Percentiles rank a stretch among this genome's conserved stretches.
Evolutionary conservation across 2,329 filamentous ascomycete genomes (phyloP).

Genomic region (Trichoderma hamatum): DNA sequence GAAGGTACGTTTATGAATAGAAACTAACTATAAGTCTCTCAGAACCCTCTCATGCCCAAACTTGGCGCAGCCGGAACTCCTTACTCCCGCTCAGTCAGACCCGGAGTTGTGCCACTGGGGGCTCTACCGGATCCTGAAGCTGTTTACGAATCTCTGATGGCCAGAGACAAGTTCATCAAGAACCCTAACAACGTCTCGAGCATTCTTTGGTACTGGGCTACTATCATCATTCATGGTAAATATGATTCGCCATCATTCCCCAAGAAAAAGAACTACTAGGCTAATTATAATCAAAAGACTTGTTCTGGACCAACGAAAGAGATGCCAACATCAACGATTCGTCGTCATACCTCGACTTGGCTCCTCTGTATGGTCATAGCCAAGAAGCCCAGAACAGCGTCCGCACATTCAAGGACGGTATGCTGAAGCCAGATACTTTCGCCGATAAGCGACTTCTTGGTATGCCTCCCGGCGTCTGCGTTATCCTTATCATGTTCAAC

Average conservation of each 20-base stretch:
- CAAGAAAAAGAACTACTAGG: background rate
- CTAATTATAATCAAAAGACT: constrained; percentile 46
- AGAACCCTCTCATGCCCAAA: constrained; percentile 67
- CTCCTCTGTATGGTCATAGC: constrained; percentile 71
- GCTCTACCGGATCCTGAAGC: constrained; percentile 68
- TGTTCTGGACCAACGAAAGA: constrained; percentile 69
- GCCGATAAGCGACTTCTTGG: constrained; percentile 70
- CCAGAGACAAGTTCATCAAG: constrained; percentile 50
- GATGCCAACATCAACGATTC: constrained; percentile 66
- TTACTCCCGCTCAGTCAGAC: constrained; percentile 67
- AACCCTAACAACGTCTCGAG: constrained; percentile 75
- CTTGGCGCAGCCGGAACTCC: constrained; percentile 68
- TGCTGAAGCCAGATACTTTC: constrained; percentile 72
- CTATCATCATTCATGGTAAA: constrained; percentile 70
- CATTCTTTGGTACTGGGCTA: constrained; percentile 73
- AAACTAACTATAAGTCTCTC: background rate
- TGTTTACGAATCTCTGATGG: constrained; percentile 67
- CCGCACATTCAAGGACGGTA: constrained; percentile 70
- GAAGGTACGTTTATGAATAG: background rate
- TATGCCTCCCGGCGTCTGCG: constrained; percentile 72
- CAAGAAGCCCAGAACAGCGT: constrained; percentile 67
- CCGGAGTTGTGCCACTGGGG: constrained; percentile 61
- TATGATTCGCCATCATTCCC: background rate
- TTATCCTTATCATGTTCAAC: constrained; percentile 77
- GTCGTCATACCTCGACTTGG: constrained; percentile 72